phyloP scores from a whole-genome alignment of 257 asterid genomes.

The Petrea volubilis region DNA sequence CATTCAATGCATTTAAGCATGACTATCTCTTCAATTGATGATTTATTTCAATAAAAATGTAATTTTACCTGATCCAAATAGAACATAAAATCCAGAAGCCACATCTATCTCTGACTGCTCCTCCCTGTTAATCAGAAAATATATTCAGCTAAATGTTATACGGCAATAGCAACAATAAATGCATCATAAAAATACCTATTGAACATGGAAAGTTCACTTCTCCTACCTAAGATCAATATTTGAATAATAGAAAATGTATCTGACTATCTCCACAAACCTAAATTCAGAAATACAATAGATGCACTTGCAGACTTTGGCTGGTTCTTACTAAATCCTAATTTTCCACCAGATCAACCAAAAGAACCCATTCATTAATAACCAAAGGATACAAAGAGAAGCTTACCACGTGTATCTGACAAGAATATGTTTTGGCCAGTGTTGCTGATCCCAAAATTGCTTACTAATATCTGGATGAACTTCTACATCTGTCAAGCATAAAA shows the following conservation, averaged over 20 bases:
- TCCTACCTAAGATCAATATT: background rate
- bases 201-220: slow-evolving; percentile 10
- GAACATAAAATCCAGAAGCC: slow-evolving; percentile 88
- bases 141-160: slow-evolving; percentile 8
- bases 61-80: slow-evolving; percentile 84
- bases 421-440: slow-evolving; percentile 94
- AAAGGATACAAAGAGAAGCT: slow-evolving; percentile 26
- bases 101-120: slow-evolving; percentile 97
- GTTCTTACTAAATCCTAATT: slow-evolving; percentile 7
- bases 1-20: background rate
- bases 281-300: slow-evolving; percentile 8
- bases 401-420: slow-evolving; percentile 94
- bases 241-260: background rate
- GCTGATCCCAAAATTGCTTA: slow-evolving; percentile 90
- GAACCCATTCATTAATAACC: slow-evolving; percentile 14
- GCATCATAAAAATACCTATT: slow-evolving; percentile 1
- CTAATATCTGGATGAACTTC: slow-evolving; percentile 84
- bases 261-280: background rate
- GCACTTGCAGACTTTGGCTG: background rate
- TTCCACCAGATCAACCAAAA: slow-evolving; percentile 11
- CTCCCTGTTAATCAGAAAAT: slow-evolving; percentile 61
- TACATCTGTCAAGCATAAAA: slow-evolving; percentile 56
- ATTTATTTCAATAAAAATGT: slow-evolving; percentile 4
- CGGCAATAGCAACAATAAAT: slow-evolving; percentile 10
- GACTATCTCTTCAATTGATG: background rate